phyloP scores from a whole-genome alignment of 495 filamentous ascomycete genomes.

The Xylaria telfairii region DNA sequence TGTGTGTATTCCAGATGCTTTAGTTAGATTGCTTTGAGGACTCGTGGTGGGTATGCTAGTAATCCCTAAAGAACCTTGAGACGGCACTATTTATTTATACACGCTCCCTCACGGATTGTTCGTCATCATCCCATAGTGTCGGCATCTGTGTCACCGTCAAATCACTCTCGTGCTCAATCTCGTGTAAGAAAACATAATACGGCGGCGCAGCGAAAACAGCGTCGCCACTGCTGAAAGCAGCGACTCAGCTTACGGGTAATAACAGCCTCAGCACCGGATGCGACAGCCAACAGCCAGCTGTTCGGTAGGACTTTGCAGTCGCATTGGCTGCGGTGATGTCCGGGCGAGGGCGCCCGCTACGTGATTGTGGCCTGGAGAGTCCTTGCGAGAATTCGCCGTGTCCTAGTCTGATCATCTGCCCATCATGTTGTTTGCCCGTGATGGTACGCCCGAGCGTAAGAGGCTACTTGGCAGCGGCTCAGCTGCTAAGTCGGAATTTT shows the following conservation, averaged over 20 bases:
- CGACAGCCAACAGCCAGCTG: neutral
- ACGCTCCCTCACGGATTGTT: neutral
- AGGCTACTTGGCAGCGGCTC: neutral
- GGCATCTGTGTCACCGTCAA: neutral
- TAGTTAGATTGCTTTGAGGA: neutral
- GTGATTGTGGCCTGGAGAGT: neutral
- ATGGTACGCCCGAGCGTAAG: neutral
- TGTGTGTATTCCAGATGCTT: neutral
- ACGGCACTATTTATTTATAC: neutral
- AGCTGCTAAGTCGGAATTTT: neutral
- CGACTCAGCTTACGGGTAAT: neutral
- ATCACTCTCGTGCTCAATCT: neutral
- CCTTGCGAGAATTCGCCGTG: neutral
- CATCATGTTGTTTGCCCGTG: neutral
- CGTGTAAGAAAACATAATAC: neutral
- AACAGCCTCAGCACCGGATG: neutral
- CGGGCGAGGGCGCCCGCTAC: neutral
- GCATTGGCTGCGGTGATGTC: neutral
- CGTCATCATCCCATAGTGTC: neutral
- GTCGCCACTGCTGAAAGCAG: constrained; percentile 2
- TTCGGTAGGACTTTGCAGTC: neutral
- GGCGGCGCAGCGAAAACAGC: neutral
- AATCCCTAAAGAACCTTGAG: neutral
- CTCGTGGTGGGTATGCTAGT: neutral
- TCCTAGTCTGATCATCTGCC: neutral